These are phyloP conservation scores for Epichloe sylvatica DNA, from an alignment of 2,329 filamentous ascomycete genomes.

Conservation along the genomic window DNA sequence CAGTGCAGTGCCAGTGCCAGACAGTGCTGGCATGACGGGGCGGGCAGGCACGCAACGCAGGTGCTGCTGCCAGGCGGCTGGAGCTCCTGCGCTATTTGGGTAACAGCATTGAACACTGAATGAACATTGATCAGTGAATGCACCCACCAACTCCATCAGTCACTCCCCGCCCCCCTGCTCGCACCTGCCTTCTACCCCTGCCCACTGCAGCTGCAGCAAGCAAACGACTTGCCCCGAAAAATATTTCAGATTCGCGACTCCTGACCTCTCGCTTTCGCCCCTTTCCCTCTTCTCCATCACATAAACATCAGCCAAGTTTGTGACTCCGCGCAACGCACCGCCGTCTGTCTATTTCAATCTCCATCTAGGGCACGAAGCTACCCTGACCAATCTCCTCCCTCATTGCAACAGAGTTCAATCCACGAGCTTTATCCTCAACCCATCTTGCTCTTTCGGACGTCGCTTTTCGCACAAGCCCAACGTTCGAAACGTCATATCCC, in stretches of 20 bases:
- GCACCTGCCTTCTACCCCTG: constrained; percentile 3
- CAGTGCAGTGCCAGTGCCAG: too few species aligned
- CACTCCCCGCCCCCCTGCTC: neutral
- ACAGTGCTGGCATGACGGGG: too few species aligned
- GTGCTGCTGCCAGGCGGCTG: neutral
- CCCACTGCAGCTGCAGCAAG: constrained; percentile 2
- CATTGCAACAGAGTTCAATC: constrained; percentile 60
- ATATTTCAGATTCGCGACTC: constrained; percentile 27
- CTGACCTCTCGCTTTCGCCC: constrained; percentile 13
- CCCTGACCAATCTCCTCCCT: constrained; percentile 47
- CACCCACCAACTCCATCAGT: neutral
- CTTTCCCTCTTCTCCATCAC: constrained; percentile 26
- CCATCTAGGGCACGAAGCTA: constrained; percentile 82
- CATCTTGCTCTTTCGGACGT: constrained; percentile 29
- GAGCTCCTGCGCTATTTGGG: neutral
- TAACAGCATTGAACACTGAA: neutral
- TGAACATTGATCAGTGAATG: neutral
- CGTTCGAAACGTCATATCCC: constrained; percentile 26
- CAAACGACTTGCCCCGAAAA: constrained; percentile 14
- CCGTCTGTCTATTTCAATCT: constrained; percentile 29
- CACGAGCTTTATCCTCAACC: constrained; percentile 20
- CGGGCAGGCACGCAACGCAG: neutral
- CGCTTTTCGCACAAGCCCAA: constrained; percentile 19
- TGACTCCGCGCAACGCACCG: constrained; percentile 35
- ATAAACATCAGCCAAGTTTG: constrained; percentile 29